Base-by-base conservation (phyloP, 345 rosid species). In the Lumnitzera littorea region DNA sequence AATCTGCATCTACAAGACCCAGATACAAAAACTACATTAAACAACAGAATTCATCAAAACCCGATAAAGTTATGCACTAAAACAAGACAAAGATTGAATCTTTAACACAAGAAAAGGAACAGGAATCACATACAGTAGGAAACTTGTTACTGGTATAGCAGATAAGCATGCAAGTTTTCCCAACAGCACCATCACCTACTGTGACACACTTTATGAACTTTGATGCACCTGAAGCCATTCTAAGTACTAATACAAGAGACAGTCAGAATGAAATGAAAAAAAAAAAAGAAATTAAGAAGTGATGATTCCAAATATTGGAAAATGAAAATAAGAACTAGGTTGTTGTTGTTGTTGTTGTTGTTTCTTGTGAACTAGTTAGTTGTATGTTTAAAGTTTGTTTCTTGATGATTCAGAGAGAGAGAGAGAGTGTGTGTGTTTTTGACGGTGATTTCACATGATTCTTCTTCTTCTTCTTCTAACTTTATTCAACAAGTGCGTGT, bases 111-210 rank as follows among this genome's bases (percentile, higher is more conserved):
- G 52, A 51, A 17, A 51, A 68, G 17, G 36, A 62, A 48, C 56
- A 24, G 58, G 53, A 55, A 52, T 52, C 41, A 66, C 82, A 64
- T 75, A 87, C 94, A 70, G 90, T 87, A 15, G 94, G 94, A 70
- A 87, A 87, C 77, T 87, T 87, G 86, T 87, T 87, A 51, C 86
- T 84, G 24, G 94, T 87, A 67, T 87, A 87, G 80, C 94, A 87
- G 67, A 87, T 87, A 62, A 87, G 94, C 88, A 87, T 78, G 76
- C 94, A 84, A 60, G 94, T 87, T 79, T 87, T 87, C 64, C 94
- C 94, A 41, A 87, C 94, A 64, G 94, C 94, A 13, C 94, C 94
- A 72, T 87, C 94, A 62, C 94, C 94, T 41, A 87, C 94, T 2
- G 94, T 87, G 49, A 87, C 90, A 66, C 94, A 87, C 81, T 87